Base-by-base conservation (phyloP, 345 rosid genomes). In the Linum usitatissimum region DNA sequence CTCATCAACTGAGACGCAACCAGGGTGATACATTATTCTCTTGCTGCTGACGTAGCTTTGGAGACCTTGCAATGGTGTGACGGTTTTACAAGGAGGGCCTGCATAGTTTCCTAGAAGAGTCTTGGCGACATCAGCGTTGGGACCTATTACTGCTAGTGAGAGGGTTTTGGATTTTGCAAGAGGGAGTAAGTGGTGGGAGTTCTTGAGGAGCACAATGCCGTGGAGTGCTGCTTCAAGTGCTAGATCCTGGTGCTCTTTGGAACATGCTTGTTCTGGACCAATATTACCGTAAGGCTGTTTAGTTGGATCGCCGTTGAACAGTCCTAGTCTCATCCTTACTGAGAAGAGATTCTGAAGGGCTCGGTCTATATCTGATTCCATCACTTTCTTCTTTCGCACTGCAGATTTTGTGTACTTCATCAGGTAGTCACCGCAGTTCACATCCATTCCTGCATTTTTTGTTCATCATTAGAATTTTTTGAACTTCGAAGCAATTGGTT, bases 201-300 rank as follows among this genome's bases (percentile, higher is more conserved):
- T 92, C 79, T 89, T 92, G 60, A 92, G 69, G 7, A 92, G 91
- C 48, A 92, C 98, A 59, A 92, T 85, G 59, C 98, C 98, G 23
- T 86, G 78, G 30, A 80, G 81, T 60, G 97, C 97, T 0, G 88
- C 96, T 76, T 85, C 90, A 6, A 89, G 90, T n/a, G 97, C 97
- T 62, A 92, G 76, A 20, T 72, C 74, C 67, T 81, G 86, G 75
- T 92, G 97, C 67, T 79, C 77, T 9, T 75, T 74, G 54, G 90
- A 80, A 78, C 99, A 92, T 54, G 81, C 78, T 54, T 79, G 75
- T 60, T 78, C 79, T 6, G 86, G 72, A 55, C 86, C 84, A 19
- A 90, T 83, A 74, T 78, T 70, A 34, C 96, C 93, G 45, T 78
- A 87, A 14, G 81, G 90, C 49, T 56, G 84, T 19, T 72, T 65